Evolutionary conservation across 2,329 filamentous ascomycete genomes (phyloP).

Genomic region (Aspergillus sp.): DNA sequence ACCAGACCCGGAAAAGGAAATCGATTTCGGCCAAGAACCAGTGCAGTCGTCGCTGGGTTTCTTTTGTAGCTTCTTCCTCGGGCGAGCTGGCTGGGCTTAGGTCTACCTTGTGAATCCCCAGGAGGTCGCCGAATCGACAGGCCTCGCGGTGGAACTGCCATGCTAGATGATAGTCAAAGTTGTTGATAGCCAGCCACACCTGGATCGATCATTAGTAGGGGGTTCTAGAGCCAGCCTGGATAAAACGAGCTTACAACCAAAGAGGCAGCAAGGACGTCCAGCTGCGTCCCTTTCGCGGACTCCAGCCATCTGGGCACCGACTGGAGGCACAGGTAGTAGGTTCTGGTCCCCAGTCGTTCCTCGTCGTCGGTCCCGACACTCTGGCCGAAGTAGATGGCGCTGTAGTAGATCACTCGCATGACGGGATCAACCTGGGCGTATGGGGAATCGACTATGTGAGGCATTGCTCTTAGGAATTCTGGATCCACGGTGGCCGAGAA

Average conservation of each 20-base stretch:
- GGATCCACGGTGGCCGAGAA: not conserved
- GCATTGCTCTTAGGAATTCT: not conserved
- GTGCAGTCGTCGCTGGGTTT: not conserved
- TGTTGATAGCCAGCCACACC: conserved; percentile 8
- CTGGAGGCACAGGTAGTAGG: conserved; percentile 2
- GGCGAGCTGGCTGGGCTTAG: not conserved
- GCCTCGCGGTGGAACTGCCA: conserved; percentile 10
- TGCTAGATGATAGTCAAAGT: conserved; percentile 10
- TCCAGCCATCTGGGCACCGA: not conserved
- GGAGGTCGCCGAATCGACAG: conserved; percentile 1
- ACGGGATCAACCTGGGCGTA: not conserved
- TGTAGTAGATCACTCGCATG: conserved; percentile 4
- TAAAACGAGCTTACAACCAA: not conserved
- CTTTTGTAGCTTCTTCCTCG: not conserved
- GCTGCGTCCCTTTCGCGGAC: not conserved
- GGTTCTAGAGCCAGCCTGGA: no score
- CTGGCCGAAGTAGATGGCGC: conserved; percentile 1
- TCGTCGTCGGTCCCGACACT: not conserved
- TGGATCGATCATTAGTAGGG: not conserved
- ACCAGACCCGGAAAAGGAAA: conserved; percentile 2
- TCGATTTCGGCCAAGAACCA: conserved; percentile 4
- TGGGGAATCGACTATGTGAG: conserved; percentile 2
- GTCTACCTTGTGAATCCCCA: conserved; percentile 5
- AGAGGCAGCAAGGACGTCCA: conserved; percentile 5
- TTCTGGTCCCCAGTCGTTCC: not conserved